Evolutionary conservation across 2,329 filamentous ascomycete species (phyloP).

Genomic region (Scedosporium minutisporum): DNA sequence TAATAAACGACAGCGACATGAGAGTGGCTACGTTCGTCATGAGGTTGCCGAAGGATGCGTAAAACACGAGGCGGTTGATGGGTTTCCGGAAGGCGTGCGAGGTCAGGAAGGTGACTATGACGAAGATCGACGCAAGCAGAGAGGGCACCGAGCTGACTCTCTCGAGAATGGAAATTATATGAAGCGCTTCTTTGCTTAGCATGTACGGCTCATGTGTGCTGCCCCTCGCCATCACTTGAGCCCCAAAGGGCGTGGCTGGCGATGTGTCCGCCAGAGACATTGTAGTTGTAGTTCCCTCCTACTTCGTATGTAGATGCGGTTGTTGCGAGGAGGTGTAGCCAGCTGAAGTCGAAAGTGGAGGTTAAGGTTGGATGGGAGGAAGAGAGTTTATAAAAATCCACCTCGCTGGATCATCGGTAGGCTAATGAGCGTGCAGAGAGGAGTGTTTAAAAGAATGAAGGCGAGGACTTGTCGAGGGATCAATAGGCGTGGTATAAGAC

Average conservation of each 20-base stretch:
- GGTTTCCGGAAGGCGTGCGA: slow-evolving; percentile 69
- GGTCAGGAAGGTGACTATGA: slow-evolving; percentile 60
- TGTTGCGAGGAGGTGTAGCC: not conserved
- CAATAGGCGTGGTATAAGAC: too few relatives aligned
- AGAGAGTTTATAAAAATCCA: not conserved
- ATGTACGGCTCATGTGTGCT: not conserved
- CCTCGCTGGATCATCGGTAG: not conserved
- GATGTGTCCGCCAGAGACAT: not conserved
- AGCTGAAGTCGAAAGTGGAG: not conserved
- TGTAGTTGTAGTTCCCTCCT: not conserved
- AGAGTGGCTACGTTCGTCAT: slow-evolving; percentile 68
- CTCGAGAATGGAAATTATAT: slow-evolving; percentile 53
- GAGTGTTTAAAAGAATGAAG: not conserved
- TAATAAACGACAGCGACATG: slow-evolving; percentile 55
- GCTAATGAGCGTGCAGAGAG: not conserved
- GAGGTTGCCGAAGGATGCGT: slow-evolving; percentile 73
- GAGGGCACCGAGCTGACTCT: slow-evolving; percentile 62
- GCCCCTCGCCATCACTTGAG: not conserved
- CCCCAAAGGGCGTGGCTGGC: not conserved
- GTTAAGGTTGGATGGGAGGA: not conserved
- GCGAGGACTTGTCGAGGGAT: not conserved
- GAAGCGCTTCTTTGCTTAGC: slow-evolving; percentile 19
- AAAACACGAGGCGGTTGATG: slow-evolving; percentile 81
- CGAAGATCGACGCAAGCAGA: slow-evolving; percentile 59
- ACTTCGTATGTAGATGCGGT: not conserved